Conservation (phyloP, 2,329 filamentous ascomycete species). For the Alternaria metachromatica region DNA sequence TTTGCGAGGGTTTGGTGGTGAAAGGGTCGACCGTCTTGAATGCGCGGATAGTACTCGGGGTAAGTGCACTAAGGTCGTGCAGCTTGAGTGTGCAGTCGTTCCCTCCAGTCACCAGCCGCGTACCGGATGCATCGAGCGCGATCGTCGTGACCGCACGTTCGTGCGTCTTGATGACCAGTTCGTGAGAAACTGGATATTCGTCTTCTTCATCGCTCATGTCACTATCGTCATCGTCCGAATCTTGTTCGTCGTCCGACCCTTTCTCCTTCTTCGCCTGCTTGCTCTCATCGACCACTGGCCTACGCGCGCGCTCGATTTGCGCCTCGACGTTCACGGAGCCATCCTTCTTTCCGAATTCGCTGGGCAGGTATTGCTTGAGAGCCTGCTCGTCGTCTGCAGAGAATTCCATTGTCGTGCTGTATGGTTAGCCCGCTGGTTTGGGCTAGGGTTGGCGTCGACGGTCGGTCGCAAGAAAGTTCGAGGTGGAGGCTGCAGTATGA, state of each 20-base stretch:
- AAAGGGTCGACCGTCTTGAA: constrained; percentile 93
- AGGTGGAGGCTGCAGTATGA: constrained; percentile 16
- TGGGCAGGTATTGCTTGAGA: constrained; percentile 78
- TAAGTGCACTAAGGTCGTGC: constrained; percentile 96
- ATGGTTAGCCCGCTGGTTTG: constrained; percentile 7
- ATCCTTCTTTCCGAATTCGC: constrained; percentile 83
- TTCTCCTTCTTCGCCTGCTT: constrained; percentile 38
- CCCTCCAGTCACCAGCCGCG: constrained; percentile 86
- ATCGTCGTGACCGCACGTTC: constrained; percentile 84
- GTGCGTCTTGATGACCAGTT: constrained; percentile 91
- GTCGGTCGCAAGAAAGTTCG: constrained; percentile 2
- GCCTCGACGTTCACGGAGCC: constrained; percentile 75
- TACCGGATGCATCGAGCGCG: constrained; percentile 83
- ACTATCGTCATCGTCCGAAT: constrained; percentile 58
- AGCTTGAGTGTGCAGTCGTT: constrained; percentile 91
- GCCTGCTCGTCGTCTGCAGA: constrained; percentile 65
- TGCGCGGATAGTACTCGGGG: constrained; percentile 88
- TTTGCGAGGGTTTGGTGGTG: constrained; percentile 72
- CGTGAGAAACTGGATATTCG: constrained; percentile 90
- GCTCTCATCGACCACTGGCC: constrained; percentile 56
- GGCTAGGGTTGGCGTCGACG: constrained; percentile 4
- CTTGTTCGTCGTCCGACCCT: constrained; percentile 38
- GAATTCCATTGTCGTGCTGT: constrained; percentile 30
- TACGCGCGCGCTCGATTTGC: constrained; percentile 80
- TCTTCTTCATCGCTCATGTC: constrained; percentile 75